phyloP scores from a whole-genome alignment of 805 yeast species.

The Kuraishia piskuri region DNA sequence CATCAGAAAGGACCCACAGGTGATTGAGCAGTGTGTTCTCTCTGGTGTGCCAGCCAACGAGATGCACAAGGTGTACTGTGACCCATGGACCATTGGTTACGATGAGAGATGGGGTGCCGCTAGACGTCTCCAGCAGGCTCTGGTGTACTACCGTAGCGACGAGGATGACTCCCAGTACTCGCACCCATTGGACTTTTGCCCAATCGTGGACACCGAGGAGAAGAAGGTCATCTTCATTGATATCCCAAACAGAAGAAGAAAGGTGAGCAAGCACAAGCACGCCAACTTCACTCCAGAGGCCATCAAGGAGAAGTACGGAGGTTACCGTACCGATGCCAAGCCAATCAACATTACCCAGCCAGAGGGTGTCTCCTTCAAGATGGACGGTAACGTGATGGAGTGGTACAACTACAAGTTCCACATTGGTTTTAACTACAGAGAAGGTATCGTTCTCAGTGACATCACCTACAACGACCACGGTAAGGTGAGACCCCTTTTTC shows the following conservation, averaged over 20 bases:
- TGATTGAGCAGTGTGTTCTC: conserved; percentile 62
- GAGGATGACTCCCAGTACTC: conserved; percentile 66
- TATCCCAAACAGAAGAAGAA: conserved; percentile 67
- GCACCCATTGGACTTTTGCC: conserved; percentile 75
- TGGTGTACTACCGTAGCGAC: conserved; percentile 66
- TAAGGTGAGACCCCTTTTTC: conserved; percentile 63
- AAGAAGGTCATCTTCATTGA: conserved; percentile 65
- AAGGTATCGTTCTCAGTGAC: conserved; percentile 74
- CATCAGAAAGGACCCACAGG: conserved; percentile 62
- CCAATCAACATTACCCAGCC: conserved; percentile 74
- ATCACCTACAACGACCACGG: conserved; percentile 72
- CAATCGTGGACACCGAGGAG: conserved; percentile 69
- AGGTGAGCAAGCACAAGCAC: conserved; percentile 59
- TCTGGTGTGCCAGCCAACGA: conserved; percentile 60
- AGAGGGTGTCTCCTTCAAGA: conserved; percentile 70
- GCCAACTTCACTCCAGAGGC: conserved; percentile 64
- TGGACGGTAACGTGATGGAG: conserved; percentile 59
- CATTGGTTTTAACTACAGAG: conserved; percentile 79
- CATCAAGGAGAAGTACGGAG: conserved; percentile 51
- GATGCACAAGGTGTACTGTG: conserved; percentile 54
- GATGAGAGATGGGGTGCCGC: conserved; percentile 70
- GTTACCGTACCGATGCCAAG: conserved; percentile 52
- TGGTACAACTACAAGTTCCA: conserved; percentile 78
- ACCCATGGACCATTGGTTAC: conserved; percentile 60
- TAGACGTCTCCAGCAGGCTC: conserved; percentile 71